Evolutionary conservation across 2,329 filamentous ascomycete genomes (phyloP), one percentile per base, ranked within the genome.

Genomic region (Graphilbum fragrans): DNA sequence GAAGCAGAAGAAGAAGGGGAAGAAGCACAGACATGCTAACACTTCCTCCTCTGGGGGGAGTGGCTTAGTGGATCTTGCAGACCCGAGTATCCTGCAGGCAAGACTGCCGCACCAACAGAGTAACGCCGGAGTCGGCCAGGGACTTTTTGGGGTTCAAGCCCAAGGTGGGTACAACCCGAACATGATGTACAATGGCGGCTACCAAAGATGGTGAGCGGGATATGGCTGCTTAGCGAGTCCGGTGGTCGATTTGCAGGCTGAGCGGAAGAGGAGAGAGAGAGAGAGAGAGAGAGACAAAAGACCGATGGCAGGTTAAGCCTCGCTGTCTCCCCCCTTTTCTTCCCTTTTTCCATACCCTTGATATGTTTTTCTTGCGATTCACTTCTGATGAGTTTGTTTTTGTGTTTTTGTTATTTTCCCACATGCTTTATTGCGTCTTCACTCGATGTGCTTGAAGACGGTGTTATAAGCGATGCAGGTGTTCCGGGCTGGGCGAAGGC

Each of bases 21-120:
- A 94, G 80, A 95, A 95, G 86, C 90, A 95, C 77, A 93, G 88
- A 81, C 88, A 95, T 82, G 90, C 87, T 92, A 94, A 95, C 86
- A 95, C 90, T 90, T 94, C 88, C 85, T 96, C 90, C 80, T 94
- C 87, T 80, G 84, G 84, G 74, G 88, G 87, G 79, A 86, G 86
- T 85, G 88, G 86, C 74, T 80, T 95, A 90, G 88, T 93, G 73
- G 88, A 96, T 93, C 86, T 94, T 88, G 86, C 85, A 75, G 88
- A 96, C 86, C 90, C 90, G 76, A 94, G 86, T 77, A 95, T 95
- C 77, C 80, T 96, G 75, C 88, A 94, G 74, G 86, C 86, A 66
- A 86, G 88, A 76, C 83, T 94, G 75, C 88, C 93, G 67, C 78
- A 82, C 69, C 74, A 79, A 56, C 80, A 83, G 69, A 82, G 79